These are phyloP conservation scores for Yarrowia deformans DNA, from an alignment of 805 yeast genomes.

Conservation along the genomic window DNA sequence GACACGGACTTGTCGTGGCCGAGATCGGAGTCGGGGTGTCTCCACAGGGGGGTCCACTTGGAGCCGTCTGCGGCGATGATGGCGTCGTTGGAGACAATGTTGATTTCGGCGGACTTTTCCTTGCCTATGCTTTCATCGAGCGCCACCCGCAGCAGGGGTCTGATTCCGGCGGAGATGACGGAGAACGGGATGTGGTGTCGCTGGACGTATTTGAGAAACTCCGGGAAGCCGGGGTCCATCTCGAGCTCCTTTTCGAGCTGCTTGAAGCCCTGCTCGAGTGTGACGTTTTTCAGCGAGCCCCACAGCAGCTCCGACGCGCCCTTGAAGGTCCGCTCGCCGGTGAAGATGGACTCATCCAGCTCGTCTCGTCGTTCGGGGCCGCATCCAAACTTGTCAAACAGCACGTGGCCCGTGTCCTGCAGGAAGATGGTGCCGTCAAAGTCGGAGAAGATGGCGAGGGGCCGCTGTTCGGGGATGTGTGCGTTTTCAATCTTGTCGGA, in stretches of 20 bases:
- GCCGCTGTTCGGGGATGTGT: slow-evolving; percentile 40
- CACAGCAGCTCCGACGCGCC: slow-evolving; percentile 56
- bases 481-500: slow-evolving; percentile 33
- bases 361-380: slow-evolving; percentile 52
- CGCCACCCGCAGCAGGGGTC: slow-evolving; percentile 54
- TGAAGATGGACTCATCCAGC: slow-evolving; percentile 52
- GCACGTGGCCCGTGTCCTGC: slow-evolving; percentile 57
- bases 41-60: slow-evolving; percentile 54
- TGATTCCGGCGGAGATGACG: slow-evolving; percentile 56
- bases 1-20: slow-evolving; percentile 57
- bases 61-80: slow-evolving; percentile 49
- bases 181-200: slow-evolving; percentile 53
- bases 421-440: slow-evolving; percentile 57
- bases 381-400: slow-evolving; percentile 55
- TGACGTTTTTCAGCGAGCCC: slow-evolving; percentile 53
- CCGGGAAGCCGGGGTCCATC: slow-evolving; percentile 53
- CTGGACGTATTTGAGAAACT: slow-evolving; percentile 52
- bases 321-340: slow-evolving; percentile 51
- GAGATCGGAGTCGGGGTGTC: slow-evolving; percentile 53
- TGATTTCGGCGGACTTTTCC: slow-evolving; percentile 51
- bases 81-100: slow-evolving; percentile 55
- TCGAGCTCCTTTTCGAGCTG: slow-evolving; percentile 50
- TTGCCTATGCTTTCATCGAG: slow-evolving; percentile 53
- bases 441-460: slow-evolving; percentile 48
- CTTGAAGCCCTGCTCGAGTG: slow-evolving; percentile 52